Evolutionary conservation across 352 stramenopile species (phyloP).

Genomic region (Pythium volutum): DNA sequence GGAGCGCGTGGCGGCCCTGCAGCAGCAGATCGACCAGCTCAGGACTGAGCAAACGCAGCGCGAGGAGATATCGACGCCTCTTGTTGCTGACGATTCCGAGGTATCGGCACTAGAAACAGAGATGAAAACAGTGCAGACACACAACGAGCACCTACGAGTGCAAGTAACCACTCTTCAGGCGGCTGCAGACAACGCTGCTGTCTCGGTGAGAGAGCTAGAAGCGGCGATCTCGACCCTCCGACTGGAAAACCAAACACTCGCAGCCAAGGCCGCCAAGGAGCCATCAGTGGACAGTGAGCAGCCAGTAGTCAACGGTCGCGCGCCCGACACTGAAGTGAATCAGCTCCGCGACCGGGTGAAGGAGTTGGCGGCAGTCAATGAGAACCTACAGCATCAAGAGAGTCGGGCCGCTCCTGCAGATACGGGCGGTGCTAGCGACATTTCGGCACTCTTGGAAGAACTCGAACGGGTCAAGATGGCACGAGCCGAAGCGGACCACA

Average conservation of each 20-base stretch:
- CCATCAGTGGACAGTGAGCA: background rate
- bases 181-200: slow-evolving; percentile 1
- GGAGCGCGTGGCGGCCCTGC: slow-evolving; percentile 9
- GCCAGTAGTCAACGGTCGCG: background rate
- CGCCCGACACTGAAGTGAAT: background rate
- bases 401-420: background rate
- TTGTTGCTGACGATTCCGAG: background rate
- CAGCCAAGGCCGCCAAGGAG: background rate
- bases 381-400: slow-evolving; percentile 9
- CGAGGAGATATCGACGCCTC: background rate
- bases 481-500: slow-evolving; percentile 43
- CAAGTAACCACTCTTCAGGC: slow-evolving; percentile 3
- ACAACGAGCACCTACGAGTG: slow-evolving; percentile 1
- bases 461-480: slow-evolving; percentile 62
- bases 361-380: slow-evolving; percentile 11
- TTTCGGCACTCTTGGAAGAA: slow-evolving; percentile 45
- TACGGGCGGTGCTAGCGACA: slow-evolving; percentile 6
- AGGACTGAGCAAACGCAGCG: background rate
- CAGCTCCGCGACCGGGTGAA: slow-evolving; percentile 5
- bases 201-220: slow-evolving; percentile 1
- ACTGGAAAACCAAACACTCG: slow-evolving; percentile 8
- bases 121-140: background rate
- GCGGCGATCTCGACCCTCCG: slow-evolving; percentile 1
- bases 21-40: slow-evolving; percentile 11
- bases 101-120: background rate